Percentiles rank a stretch among this genome's conserved stretches.
Conservation (phyloP, 1,139 yeast species). For the Blastobotrys elegans region DNA sequence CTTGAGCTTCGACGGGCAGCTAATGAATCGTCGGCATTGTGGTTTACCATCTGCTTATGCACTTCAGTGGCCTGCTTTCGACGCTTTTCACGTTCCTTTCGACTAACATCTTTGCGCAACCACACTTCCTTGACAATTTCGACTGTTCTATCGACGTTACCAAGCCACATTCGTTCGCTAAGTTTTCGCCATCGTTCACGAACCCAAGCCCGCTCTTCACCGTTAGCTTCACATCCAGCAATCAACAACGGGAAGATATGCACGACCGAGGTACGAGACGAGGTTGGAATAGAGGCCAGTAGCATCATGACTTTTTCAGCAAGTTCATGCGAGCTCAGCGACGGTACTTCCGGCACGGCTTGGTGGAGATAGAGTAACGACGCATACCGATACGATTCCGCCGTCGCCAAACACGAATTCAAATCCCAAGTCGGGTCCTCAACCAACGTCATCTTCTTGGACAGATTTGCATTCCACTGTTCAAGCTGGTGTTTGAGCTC, state of each 20-base stretch:
- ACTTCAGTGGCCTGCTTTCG: neutral
- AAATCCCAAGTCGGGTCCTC: conserved; percentile 50
- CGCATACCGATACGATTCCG: conserved; percentile 61
- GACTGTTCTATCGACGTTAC: conserved; percentile 58
- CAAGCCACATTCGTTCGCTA: conserved; percentile 53
- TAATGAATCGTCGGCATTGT: neutral
- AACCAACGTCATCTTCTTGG: conserved; percentile 34
- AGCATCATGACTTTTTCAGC: conserved; percentile 58
- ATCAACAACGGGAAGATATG: conserved; percentile 62
- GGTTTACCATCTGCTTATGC: neutral
- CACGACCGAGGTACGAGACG: conserved; percentile 51
- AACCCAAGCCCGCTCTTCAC: conserved; percentile 61
- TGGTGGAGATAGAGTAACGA: conserved; percentile 57
- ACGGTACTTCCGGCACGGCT: conserved; percentile 65
- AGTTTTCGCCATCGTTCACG: conserved; percentile 54
- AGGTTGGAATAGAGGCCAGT: conserved; percentile 57
- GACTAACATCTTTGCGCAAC: conserved; percentile 47
- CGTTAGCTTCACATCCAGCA: conserved; percentile 60
- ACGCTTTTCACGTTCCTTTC: conserved; percentile 17
- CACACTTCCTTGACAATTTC: conserved; percentile 71
- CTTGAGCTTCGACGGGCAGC: conserved; percentile 10
- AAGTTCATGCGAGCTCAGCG: conserved; percentile 47
- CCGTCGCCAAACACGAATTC: conserved; percentile 59
- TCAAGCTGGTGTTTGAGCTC: conserved; percentile 49
- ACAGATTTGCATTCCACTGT: conserved; percentile 44